These are phyloP conservation scores for Mycena rebaudengoi DNA, from an alignment of 768 basidiomycete species.

Conservation along the genomic window DNA sequence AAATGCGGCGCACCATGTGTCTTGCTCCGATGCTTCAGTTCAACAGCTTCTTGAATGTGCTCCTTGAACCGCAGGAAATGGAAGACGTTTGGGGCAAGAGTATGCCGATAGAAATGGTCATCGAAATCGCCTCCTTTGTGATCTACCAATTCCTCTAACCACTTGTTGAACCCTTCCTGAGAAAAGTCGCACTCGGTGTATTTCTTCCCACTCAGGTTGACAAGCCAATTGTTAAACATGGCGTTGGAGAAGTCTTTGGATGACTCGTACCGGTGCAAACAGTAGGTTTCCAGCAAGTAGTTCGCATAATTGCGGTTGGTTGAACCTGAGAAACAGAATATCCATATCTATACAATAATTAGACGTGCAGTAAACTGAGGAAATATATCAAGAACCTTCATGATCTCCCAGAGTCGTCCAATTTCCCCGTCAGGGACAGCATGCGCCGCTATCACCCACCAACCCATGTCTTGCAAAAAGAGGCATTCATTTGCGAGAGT, in stretches of 20 bases:
- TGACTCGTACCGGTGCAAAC: constrained; percentile 9
- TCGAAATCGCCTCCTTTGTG: constrained; percentile 7
- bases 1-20: constrained; percentile 1
- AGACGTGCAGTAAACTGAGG: background rate
- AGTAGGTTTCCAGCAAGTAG: constrained; percentile 6
- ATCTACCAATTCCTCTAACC: constrained; percentile 14
- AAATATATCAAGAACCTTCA: background rate
- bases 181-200: background rate
- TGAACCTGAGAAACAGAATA: background rate
- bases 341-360: background rate
- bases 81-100: constrained; percentile 9
- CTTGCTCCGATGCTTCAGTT: constrained; percentile 1
- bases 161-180: constrained; percentile 26
- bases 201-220: constrained; percentile 18
- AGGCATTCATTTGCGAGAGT: background rate
- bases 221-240: constrained; percentile 21
- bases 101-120: constrained; percentile 11
- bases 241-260: constrained; percentile 9
- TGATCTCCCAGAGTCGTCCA: background rate
- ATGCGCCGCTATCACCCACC: background rate
- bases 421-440: background rate
- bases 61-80: constrained; percentile 17
- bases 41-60: background rate
- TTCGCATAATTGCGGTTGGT: background rate
- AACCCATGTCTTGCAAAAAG: background rate